A percentile compares a stretch with the other conserved stretches of the same genome.
Conservation (phyloP, 768 basidiomycete species). For the Amanita thiersii region DNA sequence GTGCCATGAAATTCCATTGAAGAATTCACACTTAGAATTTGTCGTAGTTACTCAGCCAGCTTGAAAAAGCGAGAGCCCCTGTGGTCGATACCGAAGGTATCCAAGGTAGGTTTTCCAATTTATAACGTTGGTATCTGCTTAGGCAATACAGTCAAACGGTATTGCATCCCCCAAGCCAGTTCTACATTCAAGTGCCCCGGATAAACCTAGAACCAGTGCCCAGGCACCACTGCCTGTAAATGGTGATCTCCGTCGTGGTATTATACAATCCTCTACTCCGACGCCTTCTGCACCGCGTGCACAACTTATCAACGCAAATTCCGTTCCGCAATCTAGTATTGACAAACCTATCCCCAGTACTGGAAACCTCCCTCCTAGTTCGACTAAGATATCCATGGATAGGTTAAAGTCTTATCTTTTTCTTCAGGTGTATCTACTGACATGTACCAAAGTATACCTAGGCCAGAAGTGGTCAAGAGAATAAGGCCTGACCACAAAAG, state of each 20-base stretch:
- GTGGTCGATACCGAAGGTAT: slow-evolving; percentile 32
- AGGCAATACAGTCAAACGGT: slow-evolving; percentile 18
- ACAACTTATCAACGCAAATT: slow-evolving; percentile 30
- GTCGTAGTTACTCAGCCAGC: slow-evolving; percentile 57
- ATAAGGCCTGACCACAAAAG: slow-evolving; percentile 32
- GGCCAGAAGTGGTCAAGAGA: slow-evolving; percentile 75
- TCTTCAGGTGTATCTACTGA: slow-evolving; percentile 1
- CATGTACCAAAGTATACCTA: slow-evolving; percentile 44
- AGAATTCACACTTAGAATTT: slow-evolving; percentile 1
- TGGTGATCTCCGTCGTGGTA: slow-evolving; percentile 29
- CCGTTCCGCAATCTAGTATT: slow-evolving; percentile 17
- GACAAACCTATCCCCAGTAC: slow-evolving; percentile 17
- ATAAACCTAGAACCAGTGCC: neutral
- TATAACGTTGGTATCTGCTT: neutral
- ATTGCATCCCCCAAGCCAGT: slow-evolving; percentile 23
- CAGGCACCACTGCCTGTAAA: neutral
- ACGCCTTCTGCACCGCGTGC: slow-evolving; percentile 53
- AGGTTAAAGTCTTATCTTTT: slow-evolving; percentile 34
- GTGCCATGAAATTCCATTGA: slow-evolving; percentile 17
- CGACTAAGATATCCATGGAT: slow-evolving; percentile 59
- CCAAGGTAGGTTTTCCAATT: slow-evolving; percentile 17
- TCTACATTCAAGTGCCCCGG: slow-evolving; percentile 16
- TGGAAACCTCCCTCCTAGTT: slow-evolving; percentile 16
- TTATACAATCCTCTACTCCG: slow-evolving; percentile 23
- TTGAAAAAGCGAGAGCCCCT: slow-evolving; percentile 65